A percentile compares a stretch with the other conserved stretches of the same genome.
phyloP scores from a whole-genome alignment of 352 stramenopile species.

The Phytophthora pseudosyringae region DNA sequence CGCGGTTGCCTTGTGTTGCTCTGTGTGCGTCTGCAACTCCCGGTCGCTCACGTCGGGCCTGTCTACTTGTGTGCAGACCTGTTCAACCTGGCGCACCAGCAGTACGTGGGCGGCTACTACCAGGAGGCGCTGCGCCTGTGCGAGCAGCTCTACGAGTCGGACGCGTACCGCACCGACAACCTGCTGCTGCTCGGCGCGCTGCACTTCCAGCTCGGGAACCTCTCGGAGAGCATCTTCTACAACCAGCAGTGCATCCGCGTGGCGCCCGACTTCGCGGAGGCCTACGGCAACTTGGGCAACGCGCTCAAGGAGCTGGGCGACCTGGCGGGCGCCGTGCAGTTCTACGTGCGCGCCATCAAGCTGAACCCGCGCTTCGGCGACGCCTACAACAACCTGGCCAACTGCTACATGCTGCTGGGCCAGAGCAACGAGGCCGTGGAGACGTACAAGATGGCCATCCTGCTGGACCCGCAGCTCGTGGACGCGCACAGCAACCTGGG shows the following conservation, averaged over 20 bases:
- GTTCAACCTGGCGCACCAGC: constrained; percentile 80
- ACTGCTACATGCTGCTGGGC: constrained; percentile 92
- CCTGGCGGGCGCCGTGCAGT: constrained; percentile 88
- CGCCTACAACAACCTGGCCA: constrained; percentile 94
- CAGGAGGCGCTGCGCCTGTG: constrained; percentile 83
- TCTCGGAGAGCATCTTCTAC: constrained; percentile 94
- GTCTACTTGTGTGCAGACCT: constrained; percentile 51
- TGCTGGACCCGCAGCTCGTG: constrained; percentile 88
- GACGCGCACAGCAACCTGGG: constrained; percentile 96
- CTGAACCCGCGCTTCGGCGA: constrained; percentile 91
- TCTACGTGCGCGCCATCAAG: constrained; percentile 94
- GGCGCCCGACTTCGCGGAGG: constrained; percentile 92
- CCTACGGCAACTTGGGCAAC: constrained; percentile 95
- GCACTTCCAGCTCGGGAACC: constrained; percentile 94
- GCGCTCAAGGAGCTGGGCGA: constrained; percentile 95
- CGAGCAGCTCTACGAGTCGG: constrained; percentile 89
- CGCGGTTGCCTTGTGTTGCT: not conserved
- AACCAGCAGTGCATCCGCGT: constrained; percentile 95
- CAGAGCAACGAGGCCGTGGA: constrained; percentile 90
- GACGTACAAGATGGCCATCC: constrained; percentile 95
- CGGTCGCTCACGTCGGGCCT: no score
- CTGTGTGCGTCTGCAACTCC: no score
- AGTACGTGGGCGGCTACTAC: constrained; percentile 91
- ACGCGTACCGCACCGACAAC: constrained; percentile 91
- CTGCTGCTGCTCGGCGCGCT: constrained; percentile 93